phyloP scores from a whole-genome alignment of 805 yeast species.

The Crinitomyces ghanaensis region DNA sequence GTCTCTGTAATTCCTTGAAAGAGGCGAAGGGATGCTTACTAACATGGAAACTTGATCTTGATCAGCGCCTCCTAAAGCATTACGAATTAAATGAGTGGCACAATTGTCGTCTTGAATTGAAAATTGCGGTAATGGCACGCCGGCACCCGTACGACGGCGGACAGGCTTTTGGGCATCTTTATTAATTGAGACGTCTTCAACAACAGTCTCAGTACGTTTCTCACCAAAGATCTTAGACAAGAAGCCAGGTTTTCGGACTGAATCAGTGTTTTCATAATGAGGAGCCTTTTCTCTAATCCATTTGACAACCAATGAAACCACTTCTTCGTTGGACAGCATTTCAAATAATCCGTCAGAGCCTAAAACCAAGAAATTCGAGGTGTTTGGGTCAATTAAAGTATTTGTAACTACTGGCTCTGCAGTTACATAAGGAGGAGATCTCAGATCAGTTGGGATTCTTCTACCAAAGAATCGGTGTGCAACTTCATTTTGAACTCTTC shows the following conservation, averaged over 20 bases:
- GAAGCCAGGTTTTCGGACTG: constrained; percentile 4
- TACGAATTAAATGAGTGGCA: constrained; percentile 85
- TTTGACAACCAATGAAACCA: constrained; percentile 79
- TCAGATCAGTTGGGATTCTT: constrained; percentile 49
- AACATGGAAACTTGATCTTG: constrained; percentile 81
- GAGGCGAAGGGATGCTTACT: constrained; percentile 82
- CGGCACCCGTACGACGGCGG: constrained; percentile 30
- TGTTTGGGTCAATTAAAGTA: constrained; percentile 55
- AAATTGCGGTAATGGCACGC: constrained; percentile 16
- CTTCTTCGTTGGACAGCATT: constrained; percentile 82
- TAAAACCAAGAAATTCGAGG: constrained; percentile 78
- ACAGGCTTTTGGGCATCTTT: constrained; percentile 54
- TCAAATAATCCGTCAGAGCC: constrained; percentile 94
- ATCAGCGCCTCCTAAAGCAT: constrained; percentile 85
- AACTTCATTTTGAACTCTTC: constrained; percentile 58
- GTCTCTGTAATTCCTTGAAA: constrained; percentile 86
- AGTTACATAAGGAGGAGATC: constrained; percentile 94
- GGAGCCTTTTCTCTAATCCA: constrained; percentile 73
- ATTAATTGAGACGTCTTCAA: constrained; percentile 33
- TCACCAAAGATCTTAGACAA: constrained; percentile 11
- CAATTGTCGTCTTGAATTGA: constrained; percentile 72
- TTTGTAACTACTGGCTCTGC: constrained; percentile 91
- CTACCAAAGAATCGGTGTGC: constrained; percentile 75
- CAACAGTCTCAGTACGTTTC: constrained; percentile 8
- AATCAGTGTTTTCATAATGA: constrained; percentile 9